phyloP scores from a whole-genome alignment of 2,329 filamentous ascomycete genomes.

The Eutypella sp. region DNA sequence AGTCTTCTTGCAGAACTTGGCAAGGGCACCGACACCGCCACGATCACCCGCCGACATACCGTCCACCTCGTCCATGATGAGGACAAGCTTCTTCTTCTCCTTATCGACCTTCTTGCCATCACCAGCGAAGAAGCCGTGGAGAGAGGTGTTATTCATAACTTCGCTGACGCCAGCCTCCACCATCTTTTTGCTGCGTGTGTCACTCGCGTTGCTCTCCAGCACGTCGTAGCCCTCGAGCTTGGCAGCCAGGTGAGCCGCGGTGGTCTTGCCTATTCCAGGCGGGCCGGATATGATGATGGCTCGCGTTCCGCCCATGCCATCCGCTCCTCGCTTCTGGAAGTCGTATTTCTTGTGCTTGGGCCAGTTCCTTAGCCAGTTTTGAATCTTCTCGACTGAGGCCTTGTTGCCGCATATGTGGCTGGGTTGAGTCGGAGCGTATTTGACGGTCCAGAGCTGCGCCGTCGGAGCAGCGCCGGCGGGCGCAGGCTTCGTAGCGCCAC shows the following conservation, averaged over 20 bases:
- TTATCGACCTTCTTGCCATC: conserved; percentile 76
- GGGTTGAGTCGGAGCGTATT: conserved; percentile 83
- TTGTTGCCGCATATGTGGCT: conserved; percentile 96
- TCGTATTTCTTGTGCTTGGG: conserved; percentile 69
- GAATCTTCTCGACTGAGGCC: conserved; percentile 79
- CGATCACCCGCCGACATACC: conserved; percentile 97
- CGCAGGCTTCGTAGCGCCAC: conserved; percentile 30
- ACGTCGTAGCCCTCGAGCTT: conserved; percentile 91
- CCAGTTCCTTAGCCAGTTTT: conserved; percentile 82
- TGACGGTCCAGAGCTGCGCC: conserved; percentile 82
- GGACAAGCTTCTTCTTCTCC: conserved; percentile 84
- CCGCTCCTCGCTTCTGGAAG: conserved; percentile 77
- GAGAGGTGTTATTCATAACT: conserved; percentile 87
- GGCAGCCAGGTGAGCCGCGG: conserved; percentile 88
- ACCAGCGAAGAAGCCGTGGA: conserved; percentile 84
- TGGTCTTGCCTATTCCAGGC: conserved; percentile 96
- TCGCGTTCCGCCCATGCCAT: conserved; percentile 77
- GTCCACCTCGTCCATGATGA: conserved; percentile 99
- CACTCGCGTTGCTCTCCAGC: conserved; percentile 92
- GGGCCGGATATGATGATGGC: conserved; percentile 95
- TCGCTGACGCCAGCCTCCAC: conserved; percentile 86
- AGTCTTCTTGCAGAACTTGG: conserved; percentile 92
- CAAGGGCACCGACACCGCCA: conserved; percentile 89
- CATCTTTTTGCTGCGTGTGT: conserved; percentile 91
- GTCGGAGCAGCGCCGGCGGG: conserved; percentile 39